Base-by-base conservation (phyloP, 768 basidiomycete species). In the Lactarius akahatsu region DNA sequence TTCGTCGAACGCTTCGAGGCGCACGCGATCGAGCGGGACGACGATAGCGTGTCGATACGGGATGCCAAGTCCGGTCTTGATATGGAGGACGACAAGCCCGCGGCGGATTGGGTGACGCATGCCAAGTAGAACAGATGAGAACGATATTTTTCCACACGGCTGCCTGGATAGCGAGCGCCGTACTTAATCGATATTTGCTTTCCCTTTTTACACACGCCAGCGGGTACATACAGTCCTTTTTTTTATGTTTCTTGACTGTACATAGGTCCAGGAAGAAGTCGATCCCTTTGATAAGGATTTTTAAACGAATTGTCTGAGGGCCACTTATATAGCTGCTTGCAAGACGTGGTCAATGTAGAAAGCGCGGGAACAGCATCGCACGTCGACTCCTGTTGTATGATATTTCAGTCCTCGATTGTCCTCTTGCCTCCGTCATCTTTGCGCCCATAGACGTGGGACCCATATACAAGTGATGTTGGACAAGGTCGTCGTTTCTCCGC, bases 1-100 rank as follows among this genome's bases (percentile, higher is more conserved):
- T 69, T 63, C 55, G 69, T 69, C 52, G 69, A 69, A 40, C 69
- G 69, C 23, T 69, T 63, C 55, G 69, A 69, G 47, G 69, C 66
- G 11, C 69, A 59, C 13, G 69, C 63, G 5, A 69, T 69, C 59
- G 61, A 61, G 30, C 38, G 63, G 28, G 66, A 68, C 16, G 70
- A 71, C 34, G 70, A 66, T 20, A 28, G 36, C 28, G 43, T 38
- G 36, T 40, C 64, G 40, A 18, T 43, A 7, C 54, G 16, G 23
- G 65, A 66, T 26, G 40, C 8, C 3, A 66, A 66, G 34, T 55
- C 30, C 1, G 38, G 47, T 28, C 43, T 58, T 0, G 40, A 5
- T 15, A 45, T 16, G 1, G 50, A 52, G 36, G 64, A 64, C 16
- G 56, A 57, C 38, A 52, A 57, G 7, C 5, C n/a, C 7, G 56